phyloP scores from a whole-genome alignment of 2,329 filamentous ascomycete genomes.

The Microascus cirrosus region DNA sequence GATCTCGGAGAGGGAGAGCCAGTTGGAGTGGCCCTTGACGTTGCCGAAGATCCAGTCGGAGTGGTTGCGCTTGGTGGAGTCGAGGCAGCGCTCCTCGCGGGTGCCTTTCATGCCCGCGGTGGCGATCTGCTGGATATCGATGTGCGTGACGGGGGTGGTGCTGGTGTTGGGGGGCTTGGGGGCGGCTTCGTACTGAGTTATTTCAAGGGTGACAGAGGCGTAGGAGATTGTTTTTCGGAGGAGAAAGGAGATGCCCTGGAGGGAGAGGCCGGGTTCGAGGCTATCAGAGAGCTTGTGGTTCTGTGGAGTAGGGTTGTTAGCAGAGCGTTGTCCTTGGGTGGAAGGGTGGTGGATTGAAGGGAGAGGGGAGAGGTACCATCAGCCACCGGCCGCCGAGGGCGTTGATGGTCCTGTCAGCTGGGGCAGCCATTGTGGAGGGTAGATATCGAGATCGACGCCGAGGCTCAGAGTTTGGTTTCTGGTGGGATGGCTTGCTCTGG shows the following conservation, averaged over 20 bases:
- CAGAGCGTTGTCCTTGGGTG: not conserved
- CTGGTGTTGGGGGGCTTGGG: conserved; percentile 26
- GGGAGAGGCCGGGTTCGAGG: conserved; percentile 54
- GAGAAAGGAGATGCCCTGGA: conserved; percentile 64
- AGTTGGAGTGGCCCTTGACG: conserved; percentile 49
- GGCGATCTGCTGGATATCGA: conserved; percentile 61
- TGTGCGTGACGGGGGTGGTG: conserved; percentile 37
- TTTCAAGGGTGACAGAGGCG: conserved; percentile 56
- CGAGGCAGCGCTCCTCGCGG: conserved; percentile 41
- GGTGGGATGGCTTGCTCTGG: not conserved
- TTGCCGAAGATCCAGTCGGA: conserved; percentile 70
- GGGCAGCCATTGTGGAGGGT: conserved; percentile 54
- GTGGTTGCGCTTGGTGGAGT: conserved; percentile 48
- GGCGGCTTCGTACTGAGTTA: conserved; percentile 41
- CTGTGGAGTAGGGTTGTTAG: conserved; percentile 26
- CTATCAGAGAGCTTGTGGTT: conserved; percentile 65
- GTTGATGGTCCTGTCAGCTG: conserved; percentile 51
- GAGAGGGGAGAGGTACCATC: conserved; percentile 40
- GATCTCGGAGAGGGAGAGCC: conserved; percentile 33
- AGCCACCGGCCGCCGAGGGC: conserved; percentile 60
- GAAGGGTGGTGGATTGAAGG: not conserved
- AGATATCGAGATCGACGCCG: not conserved
- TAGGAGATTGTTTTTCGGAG: conserved; percentile 60
- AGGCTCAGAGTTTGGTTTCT: not conserved
- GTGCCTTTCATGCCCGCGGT: conserved; percentile 62